Percentiles rank a stretch among this genome's conserved stretches.
phyloP scores from a whole-genome alignment of 208 protist species.

The Wallacemonas sp. region DNA sequence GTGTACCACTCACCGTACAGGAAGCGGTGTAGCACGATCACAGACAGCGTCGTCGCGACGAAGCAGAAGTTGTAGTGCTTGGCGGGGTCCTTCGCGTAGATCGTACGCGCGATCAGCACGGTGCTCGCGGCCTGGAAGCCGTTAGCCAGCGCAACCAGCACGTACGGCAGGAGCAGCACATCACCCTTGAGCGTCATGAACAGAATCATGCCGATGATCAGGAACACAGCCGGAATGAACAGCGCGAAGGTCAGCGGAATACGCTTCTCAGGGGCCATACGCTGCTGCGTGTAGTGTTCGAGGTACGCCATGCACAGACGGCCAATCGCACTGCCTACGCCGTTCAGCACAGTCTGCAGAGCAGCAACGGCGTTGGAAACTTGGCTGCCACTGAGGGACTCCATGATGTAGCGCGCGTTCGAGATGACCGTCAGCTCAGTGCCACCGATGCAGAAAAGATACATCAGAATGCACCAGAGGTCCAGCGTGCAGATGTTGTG shows the following conservation, averaged over 20 bases:
- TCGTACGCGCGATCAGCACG: too few species aligned
- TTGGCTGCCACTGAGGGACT: constrained; percentile 14
- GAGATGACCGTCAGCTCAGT: constrained; percentile 25
- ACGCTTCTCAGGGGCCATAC: constrained; percentile 21
- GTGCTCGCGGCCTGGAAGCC: constrained; percentile 27
- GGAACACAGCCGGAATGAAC: constrained; percentile 20
- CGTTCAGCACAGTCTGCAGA: constrained; percentile 29
- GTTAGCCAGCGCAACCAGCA: constrained; percentile 30
- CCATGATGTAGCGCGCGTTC: constrained; percentile 34
- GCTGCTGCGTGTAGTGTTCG: constrained; percentile 27
- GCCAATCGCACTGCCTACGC: constrained; percentile 32
- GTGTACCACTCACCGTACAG: too few species aligned
- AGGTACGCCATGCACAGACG: constrained; percentile 26
- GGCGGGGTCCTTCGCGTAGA: too few species aligned
- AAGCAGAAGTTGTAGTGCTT: too few species aligned
- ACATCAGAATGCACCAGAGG: constrained; percentile 32
- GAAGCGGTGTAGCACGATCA: too few species aligned
- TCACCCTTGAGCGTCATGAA: constrained; percentile 14
- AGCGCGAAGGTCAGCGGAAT: constrained; percentile 33
- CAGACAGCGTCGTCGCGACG: too few species aligned
- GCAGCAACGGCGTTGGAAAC: constrained; percentile 18
- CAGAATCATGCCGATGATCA: constrained; percentile 24
- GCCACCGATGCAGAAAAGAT: constrained; percentile 26
- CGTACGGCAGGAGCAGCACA: constrained; percentile 24
- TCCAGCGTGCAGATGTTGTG: constrained; percentile 32